Conservation (phyloP, 1,284 basidiomycete genomes). For the Gomphus bonarii region DNA sequence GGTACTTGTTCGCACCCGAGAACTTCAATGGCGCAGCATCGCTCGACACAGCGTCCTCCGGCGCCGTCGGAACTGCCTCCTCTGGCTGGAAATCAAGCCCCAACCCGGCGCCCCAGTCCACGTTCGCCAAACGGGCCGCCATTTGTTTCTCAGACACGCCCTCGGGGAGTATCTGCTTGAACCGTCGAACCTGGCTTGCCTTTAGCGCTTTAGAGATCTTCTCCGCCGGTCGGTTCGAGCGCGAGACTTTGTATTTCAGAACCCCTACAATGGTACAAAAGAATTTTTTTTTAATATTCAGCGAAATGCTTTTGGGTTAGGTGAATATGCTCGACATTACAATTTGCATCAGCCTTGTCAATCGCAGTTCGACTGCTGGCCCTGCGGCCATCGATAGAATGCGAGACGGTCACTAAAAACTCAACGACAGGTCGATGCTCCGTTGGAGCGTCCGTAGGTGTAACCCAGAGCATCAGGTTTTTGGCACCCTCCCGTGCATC, state of each 20-base stretch:
- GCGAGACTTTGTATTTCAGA: background rate
- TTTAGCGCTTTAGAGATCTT: background rate
- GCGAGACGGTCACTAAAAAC: background rate
- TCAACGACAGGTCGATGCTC: background rate
- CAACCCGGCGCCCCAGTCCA: conserved; percentile 3
- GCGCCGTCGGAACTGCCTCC: background rate
- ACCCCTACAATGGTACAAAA: conserved; percentile 3
- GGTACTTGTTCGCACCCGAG: background rate
- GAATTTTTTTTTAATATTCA: too few species aligned
- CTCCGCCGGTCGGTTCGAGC: background rate
- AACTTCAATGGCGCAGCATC: background rate
- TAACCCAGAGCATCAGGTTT: conserved; percentile 3
- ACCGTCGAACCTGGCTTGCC: background rate
- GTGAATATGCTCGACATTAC: background rate
- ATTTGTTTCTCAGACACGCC: conserved; percentile 4
- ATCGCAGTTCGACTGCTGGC: conserved; percentile 1
- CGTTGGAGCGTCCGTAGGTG: background rate
- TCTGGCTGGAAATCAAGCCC: background rate
- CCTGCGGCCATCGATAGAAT: background rate
- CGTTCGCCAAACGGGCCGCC: background rate
- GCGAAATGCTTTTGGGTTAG: background rate
- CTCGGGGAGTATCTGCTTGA: background rate
- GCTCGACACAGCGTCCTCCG: background rate
- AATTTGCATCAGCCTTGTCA: background rate
- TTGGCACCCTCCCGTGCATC: background rate